Conservation (phyloP, 345 rosid species). For the Eucalyptus sp. region DNA sequence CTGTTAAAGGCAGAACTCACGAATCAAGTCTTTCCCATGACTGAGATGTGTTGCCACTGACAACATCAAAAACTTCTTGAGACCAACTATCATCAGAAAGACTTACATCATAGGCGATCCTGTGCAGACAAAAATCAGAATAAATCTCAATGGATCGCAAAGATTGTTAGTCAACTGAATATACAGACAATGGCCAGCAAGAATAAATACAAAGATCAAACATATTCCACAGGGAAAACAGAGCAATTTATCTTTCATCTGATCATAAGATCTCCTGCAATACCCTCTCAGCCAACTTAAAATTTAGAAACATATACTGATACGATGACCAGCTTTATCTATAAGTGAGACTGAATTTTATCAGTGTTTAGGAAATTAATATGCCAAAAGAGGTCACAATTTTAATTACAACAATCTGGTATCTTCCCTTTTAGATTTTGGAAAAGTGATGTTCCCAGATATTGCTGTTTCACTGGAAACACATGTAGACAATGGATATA, state of each 20-base stretch:
- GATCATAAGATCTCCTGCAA: background rate
- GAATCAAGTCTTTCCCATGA: conserved; percentile 98
- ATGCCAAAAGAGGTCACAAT: background rate
- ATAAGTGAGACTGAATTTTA: background rate
- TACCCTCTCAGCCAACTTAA: background rate
- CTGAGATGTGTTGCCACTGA: conserved; percentile 61
- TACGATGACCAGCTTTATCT: background rate
- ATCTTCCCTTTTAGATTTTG: background rate
- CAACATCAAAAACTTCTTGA: conserved; percentile 35
- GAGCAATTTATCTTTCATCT: background rate
- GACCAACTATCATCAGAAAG: conserved; percentile 68
- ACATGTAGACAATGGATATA: background rate
- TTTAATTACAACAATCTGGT: background rate
- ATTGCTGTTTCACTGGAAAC: background rate
- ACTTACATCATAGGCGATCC: conserved; percentile 82
- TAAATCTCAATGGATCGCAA: background rate
- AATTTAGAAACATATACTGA: background rate
- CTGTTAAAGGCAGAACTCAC: conserved; percentile 28
- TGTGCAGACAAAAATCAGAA: conserved; percentile 5
- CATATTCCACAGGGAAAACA: background rate
- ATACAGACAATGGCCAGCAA: background rate
- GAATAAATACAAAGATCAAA: background rate
- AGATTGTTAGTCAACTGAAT: background rate
- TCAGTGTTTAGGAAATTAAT: background rate
- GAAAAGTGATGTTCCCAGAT: background rate